phyloP scores from a whole-genome alignment of 805 yeast genomes.

The Saccharomycopsis malanga region DNA sequence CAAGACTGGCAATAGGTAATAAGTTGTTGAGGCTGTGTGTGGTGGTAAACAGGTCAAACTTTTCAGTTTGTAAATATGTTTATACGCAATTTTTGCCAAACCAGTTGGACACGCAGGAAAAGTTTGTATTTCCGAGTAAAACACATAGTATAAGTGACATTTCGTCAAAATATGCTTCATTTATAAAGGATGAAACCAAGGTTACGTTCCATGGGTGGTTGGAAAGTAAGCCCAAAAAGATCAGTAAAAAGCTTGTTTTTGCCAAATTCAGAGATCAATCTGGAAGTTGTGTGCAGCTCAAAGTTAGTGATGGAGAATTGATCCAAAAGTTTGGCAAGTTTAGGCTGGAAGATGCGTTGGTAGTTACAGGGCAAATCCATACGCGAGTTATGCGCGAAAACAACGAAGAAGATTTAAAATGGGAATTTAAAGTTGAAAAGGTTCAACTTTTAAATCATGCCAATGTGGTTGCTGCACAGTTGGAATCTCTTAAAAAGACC shows the following conservation, averaged over 20 bases:
- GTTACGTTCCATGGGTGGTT: conserved; percentile 79
- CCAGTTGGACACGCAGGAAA: neutral
- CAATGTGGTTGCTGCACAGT: conserved; percentile 57
- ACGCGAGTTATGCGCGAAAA: conserved; percentile 27
- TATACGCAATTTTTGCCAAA: no score
- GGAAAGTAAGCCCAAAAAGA: conserved; percentile 61
- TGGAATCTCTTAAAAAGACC: conserved; percentile 48
- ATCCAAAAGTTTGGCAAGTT: conserved; percentile 36
- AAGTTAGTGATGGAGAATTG: conserved; percentile 31
- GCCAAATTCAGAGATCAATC: conserved; percentile 64
- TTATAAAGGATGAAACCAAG: conserved; percentile 17
- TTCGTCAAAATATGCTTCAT: neutral
- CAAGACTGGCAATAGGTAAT: no score
- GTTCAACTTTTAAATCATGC: conserved; percentile 58
- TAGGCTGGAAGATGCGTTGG: conserved; percentile 71
- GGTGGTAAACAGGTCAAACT: no score
- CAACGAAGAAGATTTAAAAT: conserved; percentile 23
- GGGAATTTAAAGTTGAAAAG: conserved; percentile 52
- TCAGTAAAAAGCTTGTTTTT: conserved; percentile 60
- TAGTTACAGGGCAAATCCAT: conserved; percentile 51
- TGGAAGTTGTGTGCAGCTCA: conserved; percentile 61
- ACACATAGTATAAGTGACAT: conserved; percentile 23
- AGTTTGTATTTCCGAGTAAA: conserved; percentile 24
- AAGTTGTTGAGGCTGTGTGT: no score
- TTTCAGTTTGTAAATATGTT: no score